Evolutionary conservation across 1,139 yeast genomes (phyloP), one percentile per base, ranked within the genome.

Genomic region (Lodderomyces theae): DNA sequence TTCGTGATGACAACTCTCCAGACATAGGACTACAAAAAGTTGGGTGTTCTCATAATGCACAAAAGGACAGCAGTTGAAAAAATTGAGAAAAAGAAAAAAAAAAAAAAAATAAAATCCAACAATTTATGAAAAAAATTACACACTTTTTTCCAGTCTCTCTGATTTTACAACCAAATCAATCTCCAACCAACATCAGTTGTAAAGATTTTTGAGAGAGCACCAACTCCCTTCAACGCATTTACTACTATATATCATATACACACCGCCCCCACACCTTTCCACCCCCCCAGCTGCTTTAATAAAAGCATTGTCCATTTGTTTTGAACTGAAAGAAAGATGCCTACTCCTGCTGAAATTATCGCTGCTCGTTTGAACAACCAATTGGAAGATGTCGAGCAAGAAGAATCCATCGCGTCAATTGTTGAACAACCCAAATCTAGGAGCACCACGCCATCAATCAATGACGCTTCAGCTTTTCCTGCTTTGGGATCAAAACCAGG

Each of bases 381-480:
- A 4, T 15, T 16, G 16, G 39, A 30, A 29, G 29, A 37, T 9
- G 15, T 17, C 15, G 33, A 35, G 12, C 24, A 26, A 16, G 45
- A 49, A 11, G 43, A 39, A 23, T 35, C 41, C n/a, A n/a, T n/a
- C 30, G 44, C 37, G 21, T 17, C 26, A 22, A 28, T 30, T 12
- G 42, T 38, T 19, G 38, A 22, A 21, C 29, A 32, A 15, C 21
- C 48, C 19, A 40, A 50, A 28, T 42, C 57, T 3, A 44, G 54
- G 30, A 25, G 32, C 19, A 10, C 37, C 10, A 23, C 40, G 11
- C 19, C 34, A 13, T 61, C 73, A 30, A 58, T 72, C 45, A 51
- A 66, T 38, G 81, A 77, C 54, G 80, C 80, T 59, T 60, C 72
- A 13, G 85, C 86, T 8, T 84, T 85, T 61, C 95, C 95, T 9